Conservation (phyloP, 352 stramenopile genomes). For the Pythium insidiosum region DNA sequence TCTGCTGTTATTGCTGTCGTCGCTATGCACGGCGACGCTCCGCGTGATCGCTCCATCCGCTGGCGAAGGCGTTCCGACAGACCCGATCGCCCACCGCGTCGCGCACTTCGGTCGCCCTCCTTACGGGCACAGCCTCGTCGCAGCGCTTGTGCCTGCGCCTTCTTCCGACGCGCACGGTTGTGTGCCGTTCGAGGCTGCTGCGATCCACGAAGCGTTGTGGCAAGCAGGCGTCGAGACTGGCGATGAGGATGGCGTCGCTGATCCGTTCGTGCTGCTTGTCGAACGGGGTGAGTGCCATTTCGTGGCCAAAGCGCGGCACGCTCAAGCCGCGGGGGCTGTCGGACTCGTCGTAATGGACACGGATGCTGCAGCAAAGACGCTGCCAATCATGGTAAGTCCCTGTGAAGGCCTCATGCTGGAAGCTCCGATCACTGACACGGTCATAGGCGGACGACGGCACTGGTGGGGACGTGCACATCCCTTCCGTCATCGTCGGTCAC, state of each 20-base stretch:
- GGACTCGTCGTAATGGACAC: constrained; percentile 17
- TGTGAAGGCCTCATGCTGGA: no score
- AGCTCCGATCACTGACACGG: no score
- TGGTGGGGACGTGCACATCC: constrained; percentile 17
- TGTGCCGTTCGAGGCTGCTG: background rate
- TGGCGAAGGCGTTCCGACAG: background rate
- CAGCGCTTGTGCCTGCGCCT: constrained; percentile 7
- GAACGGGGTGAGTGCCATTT: constrained; percentile 22
- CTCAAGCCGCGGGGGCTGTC: constrained; percentile 6
- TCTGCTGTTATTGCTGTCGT: background rate
- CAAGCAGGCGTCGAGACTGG: background rate
- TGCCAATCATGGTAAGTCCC: constrained; percentile 11
- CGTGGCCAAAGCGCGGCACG: constrained; percentile 16
- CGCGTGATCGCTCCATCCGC: constrained; percentile 6
- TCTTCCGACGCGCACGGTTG: constrained; percentile 3
- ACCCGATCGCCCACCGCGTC: constrained; percentile 16
- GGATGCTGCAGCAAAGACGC: constrained; percentile 3
- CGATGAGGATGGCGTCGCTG: background rate
- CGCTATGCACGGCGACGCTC: constrained; percentile 3
- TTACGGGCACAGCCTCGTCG: constrained; percentile 10
- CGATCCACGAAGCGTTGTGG: background rate
- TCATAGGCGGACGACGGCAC: constrained; percentile 21
- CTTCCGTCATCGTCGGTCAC: constrained; percentile 19
- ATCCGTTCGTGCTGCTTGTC: constrained; percentile 14
- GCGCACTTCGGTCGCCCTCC: constrained; percentile 12